phyloP scores from a whole-genome alignment of 768 basidiomycete genomes.

The Pisolithus tinctorius region DNA sequence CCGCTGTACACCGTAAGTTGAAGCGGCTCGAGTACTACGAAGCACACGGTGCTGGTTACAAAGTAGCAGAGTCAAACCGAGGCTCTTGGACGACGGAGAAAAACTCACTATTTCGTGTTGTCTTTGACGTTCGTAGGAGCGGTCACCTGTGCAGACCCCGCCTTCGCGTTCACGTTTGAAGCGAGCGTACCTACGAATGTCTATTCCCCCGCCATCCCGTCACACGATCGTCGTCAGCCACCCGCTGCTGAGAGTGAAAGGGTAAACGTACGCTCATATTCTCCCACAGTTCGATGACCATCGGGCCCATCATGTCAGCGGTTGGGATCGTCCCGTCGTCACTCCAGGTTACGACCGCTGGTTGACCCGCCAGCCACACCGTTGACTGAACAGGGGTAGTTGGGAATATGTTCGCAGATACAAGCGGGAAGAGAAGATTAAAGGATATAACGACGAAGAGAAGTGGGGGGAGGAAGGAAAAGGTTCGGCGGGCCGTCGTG shows the following conservation, averaged over 20 bases:
- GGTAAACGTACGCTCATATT: constrained; percentile 34
- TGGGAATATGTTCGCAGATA: constrained; percentile 39
- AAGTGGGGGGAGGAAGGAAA: background rate
- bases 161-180: constrained; percentile 32
- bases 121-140: constrained; percentile 23
- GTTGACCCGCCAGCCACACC: constrained; percentile 37
- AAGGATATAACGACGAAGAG: constrained; percentile 1
- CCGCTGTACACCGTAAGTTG: constrained; percentile 40
- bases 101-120: constrained; percentile 28
- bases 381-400: constrained; percentile 43
- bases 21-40: constrained; percentile 21
- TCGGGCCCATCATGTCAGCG: constrained; percentile 33
- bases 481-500: background rate
- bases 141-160: constrained; percentile 17
- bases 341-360: constrained; percentile 40
- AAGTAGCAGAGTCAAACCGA: background rate
- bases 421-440: constrained; percentile 7
- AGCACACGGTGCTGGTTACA: constrained; percentile 26
- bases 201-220: constrained; percentile 21
- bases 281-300: constrained; percentile 42
- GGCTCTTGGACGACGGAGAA: background rate
- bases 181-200: constrained; percentile 39
- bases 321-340: constrained; percentile 39
- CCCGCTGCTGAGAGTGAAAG: background rate
- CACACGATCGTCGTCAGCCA: background rate